A percentile compares a stretch with the other conserved stretches of the same genome.
These are phyloP conservation scores for Mucor indicus DNA, from an alignment of 371 early-diverging fungal species.

Conservation along the genomic window DNA sequence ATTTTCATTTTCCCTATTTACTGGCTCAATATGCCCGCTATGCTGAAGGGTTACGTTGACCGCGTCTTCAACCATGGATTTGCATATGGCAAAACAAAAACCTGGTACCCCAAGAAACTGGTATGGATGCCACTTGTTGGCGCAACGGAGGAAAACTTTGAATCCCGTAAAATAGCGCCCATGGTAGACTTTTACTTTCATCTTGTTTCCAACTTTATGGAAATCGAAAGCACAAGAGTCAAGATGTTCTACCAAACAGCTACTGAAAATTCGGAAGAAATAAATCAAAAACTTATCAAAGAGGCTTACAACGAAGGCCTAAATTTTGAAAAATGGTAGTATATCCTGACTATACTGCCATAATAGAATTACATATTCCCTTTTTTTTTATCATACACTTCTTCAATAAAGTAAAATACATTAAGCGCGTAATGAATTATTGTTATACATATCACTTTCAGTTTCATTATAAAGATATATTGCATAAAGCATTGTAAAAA, in stretches of 20 bases:
- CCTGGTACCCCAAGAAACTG: not conserved
- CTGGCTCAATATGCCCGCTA: constrained; percentile 5
- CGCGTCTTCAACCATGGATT: not conserved
- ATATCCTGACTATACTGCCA: too few species aligned
- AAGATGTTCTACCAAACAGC: not conserved
- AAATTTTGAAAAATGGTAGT: constrained; percentile 2
- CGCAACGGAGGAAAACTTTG: not conserved
- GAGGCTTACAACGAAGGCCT: constrained; percentile 2
- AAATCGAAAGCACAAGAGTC: not conserved
- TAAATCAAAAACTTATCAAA: not conserved
- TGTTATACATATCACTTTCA: too few species aligned
- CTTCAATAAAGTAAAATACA: too few species aligned
- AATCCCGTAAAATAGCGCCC: not conserved
- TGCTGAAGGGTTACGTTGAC: constrained; percentile 3
- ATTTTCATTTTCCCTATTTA: constrained; percentile 3
- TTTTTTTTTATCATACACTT: too few species aligned
- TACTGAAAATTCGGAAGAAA: not conserved
- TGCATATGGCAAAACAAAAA: not conserved
- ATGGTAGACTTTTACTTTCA: not conserved
- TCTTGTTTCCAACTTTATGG: not conserved
- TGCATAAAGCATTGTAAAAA: too few species aligned
- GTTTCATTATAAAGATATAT: too few species aligned
- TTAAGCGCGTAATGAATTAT: too few species aligned
- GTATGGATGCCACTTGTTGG: not conserved
- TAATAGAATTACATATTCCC: too few species aligned